Base-by-base conservation (phyloP, 208 protist genomes). In the Lotmaria passim region DNA sequence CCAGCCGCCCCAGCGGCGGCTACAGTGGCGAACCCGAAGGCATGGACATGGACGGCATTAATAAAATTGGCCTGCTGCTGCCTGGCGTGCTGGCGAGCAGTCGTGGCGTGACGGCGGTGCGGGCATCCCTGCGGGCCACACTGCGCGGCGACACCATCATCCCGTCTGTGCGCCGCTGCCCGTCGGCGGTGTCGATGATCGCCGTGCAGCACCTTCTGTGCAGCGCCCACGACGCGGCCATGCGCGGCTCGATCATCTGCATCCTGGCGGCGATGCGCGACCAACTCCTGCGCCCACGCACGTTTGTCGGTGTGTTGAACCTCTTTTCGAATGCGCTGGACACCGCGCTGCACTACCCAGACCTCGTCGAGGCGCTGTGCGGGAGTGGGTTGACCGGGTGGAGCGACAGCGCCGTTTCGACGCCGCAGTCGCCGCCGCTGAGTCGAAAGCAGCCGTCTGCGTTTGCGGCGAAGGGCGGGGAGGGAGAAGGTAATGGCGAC, bases 271-370 rank as follows among this genome's bases (percentile, higher is more conserved):
- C 82, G 23, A 84, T 93, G 78, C 60, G 62, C 50, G 53, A 73
- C 11, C 72, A 80, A 23, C 75, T 80, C 43, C 86, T 90, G 63
- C 65, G 69, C 36, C 68, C 78, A 0, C 81, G 79, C 63, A 82
- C 88, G n/a, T 86, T 86, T 60, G 78, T 93, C 15, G 88, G 85
- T 5, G 47, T 93, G 7, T 33, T 93, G 38, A 90, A 90, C 60
- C 62, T 84, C 31, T 83, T 93, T 52, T 73, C 82, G 61, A 90
- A 93, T 48, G 80, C 85, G 3, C 71, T 93, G 17, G 67, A 82
- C 57, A 64, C 67, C 30, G 83, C 74, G 12, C 59, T 93, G 36
- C 53, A 87, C 65, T 75, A 82, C 58, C 72, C 68, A 5, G 52
- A 76, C n/a, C 28, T 73, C 15, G 34, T 75, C 8, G 4, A 58